These are phyloP conservation scores for Metschnikowia drakensbergensis DNA, from an alignment of 805 yeast genomes.

Conservation along the genomic window DNA sequence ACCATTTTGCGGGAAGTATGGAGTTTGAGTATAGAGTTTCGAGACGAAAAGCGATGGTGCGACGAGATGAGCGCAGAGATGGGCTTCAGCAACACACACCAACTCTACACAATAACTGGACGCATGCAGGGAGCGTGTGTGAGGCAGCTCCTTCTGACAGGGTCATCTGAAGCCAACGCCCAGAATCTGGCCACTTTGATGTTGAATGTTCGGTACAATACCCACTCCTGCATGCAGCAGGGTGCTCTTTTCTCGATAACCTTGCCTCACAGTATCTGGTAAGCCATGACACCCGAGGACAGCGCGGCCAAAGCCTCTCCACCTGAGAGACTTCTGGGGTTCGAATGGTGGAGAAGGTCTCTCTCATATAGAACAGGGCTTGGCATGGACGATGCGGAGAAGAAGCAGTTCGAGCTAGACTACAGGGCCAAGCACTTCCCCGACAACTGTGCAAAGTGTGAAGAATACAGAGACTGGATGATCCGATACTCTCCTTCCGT, in stretches of 20 bases:
- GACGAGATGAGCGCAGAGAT: slow-evolving; percentile 3
- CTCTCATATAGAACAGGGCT: slow-evolving; percentile 68
- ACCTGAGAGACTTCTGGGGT: slow-evolving; percentile 42
- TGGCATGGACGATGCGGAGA: slow-evolving; percentile 53
- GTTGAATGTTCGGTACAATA: no score
- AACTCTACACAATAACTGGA: not conserved
- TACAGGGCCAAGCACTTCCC: slow-evolving; percentile 40
- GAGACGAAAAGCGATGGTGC: slow-evolving; percentile 1
- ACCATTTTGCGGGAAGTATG: slow-evolving; percentile 25
- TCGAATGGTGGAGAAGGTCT: slow-evolving; percentile 81
- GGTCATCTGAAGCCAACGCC: no score
- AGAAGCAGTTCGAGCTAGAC: slow-evolving; percentile 56
- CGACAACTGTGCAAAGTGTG: slow-evolving; percentile 63
- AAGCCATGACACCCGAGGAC: slow-evolving; percentile 1
- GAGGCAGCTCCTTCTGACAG: no score
- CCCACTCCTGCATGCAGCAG: not conserved
- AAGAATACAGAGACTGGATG: slow-evolving; percentile 76
- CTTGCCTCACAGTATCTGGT: not conserved
- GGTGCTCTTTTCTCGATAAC: not conserved
- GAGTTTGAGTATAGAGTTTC: not conserved
- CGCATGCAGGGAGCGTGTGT: no score
- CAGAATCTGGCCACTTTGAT: no score
- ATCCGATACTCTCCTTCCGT: slow-evolving; percentile 79
- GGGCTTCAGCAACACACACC: not conserved
- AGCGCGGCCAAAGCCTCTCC: slow-evolving; percentile 21